phyloP scores from a whole-genome alignment of 164 flowering plant species.

The Macadamia tetraphylla region DNA sequence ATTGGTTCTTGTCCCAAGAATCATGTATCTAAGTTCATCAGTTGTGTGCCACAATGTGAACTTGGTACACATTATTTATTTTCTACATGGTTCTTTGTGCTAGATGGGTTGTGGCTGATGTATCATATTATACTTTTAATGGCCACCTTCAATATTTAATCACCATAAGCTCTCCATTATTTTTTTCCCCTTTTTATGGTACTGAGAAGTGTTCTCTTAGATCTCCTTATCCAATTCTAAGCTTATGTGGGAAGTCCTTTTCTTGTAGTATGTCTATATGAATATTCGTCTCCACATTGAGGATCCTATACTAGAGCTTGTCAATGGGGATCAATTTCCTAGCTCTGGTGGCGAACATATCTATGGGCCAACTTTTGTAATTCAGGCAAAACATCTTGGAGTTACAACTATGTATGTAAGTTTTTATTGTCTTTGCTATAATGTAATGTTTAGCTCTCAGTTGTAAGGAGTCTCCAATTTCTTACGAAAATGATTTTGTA shows the following conservation, averaged over 20 bases:
- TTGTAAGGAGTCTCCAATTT: too few species aligned
- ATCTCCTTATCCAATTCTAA: constrained; percentile 1
- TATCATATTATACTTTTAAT: not conserved
- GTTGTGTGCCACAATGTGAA: too few species aligned
- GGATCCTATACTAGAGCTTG: constrained; percentile 54
- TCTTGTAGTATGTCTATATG: constrained; percentile 71
- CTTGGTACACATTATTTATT: too few species aligned
- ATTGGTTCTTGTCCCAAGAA: too few species aligned
- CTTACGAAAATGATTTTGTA: constrained; percentile 2
- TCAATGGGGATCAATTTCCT: constrained; percentile 26
- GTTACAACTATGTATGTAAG: constrained; percentile 73
- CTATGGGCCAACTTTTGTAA: constrained; percentile 35
- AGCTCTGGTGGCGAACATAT: constrained; percentile 24
- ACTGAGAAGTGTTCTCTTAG: constrained; percentile 1
- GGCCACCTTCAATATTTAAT: too few species aligned
- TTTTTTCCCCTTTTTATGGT: too few species aligned
- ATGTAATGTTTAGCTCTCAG: too few species aligned
- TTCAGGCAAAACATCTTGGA: constrained; percentile 57
- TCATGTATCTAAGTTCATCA: too few species aligned
- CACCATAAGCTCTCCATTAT: too few species aligned
- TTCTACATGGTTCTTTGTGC: not conserved
- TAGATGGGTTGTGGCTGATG: not conserved
- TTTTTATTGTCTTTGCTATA: constrained; percentile 4
- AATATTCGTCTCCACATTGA: constrained; percentile 64
- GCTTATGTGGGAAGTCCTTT: constrained; percentile 7